Base-by-base conservation (phyloP, 805 yeast species). In the Saturnispora sekii region DNA sequence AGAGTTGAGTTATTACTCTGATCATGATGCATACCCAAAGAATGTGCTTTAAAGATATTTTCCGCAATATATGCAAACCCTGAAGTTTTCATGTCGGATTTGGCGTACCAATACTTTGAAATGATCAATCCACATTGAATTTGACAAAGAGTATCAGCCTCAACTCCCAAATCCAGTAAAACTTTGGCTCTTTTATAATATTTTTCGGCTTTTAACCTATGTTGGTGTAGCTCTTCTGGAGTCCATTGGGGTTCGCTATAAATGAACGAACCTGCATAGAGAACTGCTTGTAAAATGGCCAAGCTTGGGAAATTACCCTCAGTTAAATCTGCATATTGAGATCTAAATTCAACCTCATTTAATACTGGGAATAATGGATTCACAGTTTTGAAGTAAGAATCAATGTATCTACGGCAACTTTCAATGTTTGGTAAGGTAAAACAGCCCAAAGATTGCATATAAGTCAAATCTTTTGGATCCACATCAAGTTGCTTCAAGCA, bases 171-270 rank as follows among this genome's bases (percentile, higher is more conserved):
- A 54, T 84, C 90, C 58, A 75, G 82, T 21, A 85, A 62, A 0
- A 87, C 84, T 62, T 80, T 81, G 4, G 88, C 89, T 14, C 94
- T 69, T 51, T 77, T 72, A 61, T 78, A 79, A 48, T 84, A 75
- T 3, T 84, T 76, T 46, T 74, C 63, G 40, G 50, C 43, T 1
- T 51, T 43, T 18, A 42, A 35, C 10, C 41, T 75, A 64, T 39
- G 83, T 67, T 72, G 35, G 52, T 57, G 31, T 66, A 57, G 30
- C 16, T 55, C 55, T 74, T 85, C 44, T 65, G 62, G 38, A 72
- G 66, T 12, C 62, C 61, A 58, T 10, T 69, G 64, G 3, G 79
- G 76, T 55, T 79, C 78, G 6, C 62, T 55, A 31, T 79, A 75
- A 11, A 76, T 75, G 35, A 85, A 69, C 14, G 84, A 70, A 1